phyloP scores from a whole-genome alignment of 345 rosid genomes.

The Eucalyptus tenuipes region DNA sequence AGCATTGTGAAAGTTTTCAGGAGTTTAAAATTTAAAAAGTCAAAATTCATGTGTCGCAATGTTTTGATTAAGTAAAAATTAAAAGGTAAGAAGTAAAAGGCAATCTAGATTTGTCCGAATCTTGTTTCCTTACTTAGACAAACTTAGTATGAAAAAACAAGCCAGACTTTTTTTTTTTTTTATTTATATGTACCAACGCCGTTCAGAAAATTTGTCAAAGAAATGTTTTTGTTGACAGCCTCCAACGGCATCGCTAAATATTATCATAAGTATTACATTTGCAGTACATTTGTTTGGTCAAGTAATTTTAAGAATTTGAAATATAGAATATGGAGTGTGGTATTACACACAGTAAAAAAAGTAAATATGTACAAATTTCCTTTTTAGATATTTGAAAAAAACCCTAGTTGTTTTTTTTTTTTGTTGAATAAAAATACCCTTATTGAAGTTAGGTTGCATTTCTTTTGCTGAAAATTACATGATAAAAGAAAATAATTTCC shows the following conservation, averaged over 20 bases:
- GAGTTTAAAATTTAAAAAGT: background rate
- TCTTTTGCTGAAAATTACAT: too few relatives aligned
- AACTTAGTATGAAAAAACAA: background rate
- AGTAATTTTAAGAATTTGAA: background rate
- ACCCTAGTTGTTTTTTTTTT: background rate
- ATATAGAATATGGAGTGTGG: background rate
- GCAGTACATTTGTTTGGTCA: background rate
- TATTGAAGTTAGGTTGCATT: too few relatives aligned
- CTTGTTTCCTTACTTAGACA: background rate
- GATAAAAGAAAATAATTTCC: too few relatives aligned
- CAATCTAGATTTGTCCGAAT: background rate
- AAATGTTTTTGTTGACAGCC: background rate
- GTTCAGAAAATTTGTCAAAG: background rate
- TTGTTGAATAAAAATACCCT: too few relatives aligned
- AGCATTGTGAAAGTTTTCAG: background rate
- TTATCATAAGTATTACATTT: background rate
- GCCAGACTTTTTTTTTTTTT: background rate
- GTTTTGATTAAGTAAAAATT: background rate
- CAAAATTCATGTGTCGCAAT: background rate
- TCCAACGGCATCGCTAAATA: background rate
- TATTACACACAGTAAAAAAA: background rate
- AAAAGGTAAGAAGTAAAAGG: background rate
- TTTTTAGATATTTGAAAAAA: background rate
- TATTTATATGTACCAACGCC: background rate
- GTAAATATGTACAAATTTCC: background rate